Base-by-base conservation (phyloP, 768 basidiomycete genomes). In the Myochromella boudieri region DNA sequence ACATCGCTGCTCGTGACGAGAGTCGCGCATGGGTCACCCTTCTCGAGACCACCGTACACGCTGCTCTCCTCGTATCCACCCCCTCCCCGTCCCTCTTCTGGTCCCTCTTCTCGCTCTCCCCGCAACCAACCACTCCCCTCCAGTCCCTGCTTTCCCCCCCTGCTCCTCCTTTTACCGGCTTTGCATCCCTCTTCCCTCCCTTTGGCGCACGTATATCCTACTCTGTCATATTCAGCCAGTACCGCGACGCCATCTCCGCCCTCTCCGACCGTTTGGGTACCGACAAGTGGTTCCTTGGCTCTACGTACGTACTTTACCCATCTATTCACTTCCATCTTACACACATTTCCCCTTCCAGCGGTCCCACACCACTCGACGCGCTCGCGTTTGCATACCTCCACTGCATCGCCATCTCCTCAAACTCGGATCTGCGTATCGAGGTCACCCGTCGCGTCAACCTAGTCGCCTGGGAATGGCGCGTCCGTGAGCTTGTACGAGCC, bases 361-460 rank as follows among this genome's bases (percentile, higher is more conserved):
- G 72, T 20, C 86, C 91, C 17, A 93, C 91, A 1, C 77, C 85
- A 0, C 79, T 93, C 11, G 91, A 93, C 59, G 90, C 91, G 2
- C 78, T 91, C 34, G 70, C 79, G 5, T 93, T 92, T 60, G 90
- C 91, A 1, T 93, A 93, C 57, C 69, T 93, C 10, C 83, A 91
- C 62, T 73, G 70, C 44, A 74, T 90, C 18, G 66, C 88, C 5
- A 68, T 81, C 38, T 68, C 73, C 18, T 31, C 44, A 17, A 60
- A 67, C 48, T 67, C 71, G 29, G 44, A 52, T 17, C 66, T 82
- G 17, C 77, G 85, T 26, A 74, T 80, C 28, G 84, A 87, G 58
- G 81, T 91, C 22, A 76, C 80, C 10, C 78, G 81, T 40, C 81
- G 80, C 49, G 81, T 79, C 31, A 92, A 92, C 57, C 83, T 93